A percentile compares a stretch with the other conserved stretches of the same genome.
These are phyloP conservation scores for Daldinia grandis DNA, from an alignment of 495 filamentous ascomycete species.

Conservation along the genomic window DNA sequence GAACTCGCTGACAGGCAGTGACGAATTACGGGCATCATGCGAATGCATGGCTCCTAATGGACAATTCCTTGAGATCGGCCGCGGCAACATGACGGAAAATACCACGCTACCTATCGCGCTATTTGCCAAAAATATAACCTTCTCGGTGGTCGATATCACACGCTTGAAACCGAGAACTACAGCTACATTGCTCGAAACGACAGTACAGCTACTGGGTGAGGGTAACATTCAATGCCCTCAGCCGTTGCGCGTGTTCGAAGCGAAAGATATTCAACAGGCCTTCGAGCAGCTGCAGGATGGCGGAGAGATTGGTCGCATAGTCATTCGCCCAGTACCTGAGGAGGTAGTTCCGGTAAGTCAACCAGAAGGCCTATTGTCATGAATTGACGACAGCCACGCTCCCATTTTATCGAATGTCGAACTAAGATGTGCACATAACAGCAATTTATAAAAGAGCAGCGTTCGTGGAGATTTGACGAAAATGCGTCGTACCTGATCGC, in stretches of 20 bases:
- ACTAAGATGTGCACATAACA: neutral
- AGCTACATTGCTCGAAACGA: neutral
- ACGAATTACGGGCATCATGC: constrained; percentile 9
- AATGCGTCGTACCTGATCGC: constrained; percentile 12
- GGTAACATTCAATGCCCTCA: constrained; percentile 9
- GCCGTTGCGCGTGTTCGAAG: neutral
- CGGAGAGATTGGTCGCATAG: constrained; percentile 2
- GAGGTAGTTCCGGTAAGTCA: constrained; percentile 8
- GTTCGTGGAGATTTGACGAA: constrained; percentile 7
- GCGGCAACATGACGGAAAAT: neutral
- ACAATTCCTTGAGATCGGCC: constrained; percentile 11
- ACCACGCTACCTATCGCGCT: constrained; percentile 7
- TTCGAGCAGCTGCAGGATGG: constrained; percentile 10
- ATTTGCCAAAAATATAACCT: constrained; percentile 5
- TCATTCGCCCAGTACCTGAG: constrained; percentile 2
- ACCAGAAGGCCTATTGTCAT: neutral
- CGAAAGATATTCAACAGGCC: neutral
- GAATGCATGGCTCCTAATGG: constrained; percentile 8
- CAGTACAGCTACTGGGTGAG: constrained; percentile 3
- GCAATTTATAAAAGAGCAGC: constrained; percentile 13
- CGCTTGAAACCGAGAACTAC: neutral
- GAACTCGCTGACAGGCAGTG: neutral
- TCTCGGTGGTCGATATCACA: constrained; percentile 9
- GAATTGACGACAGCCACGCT: neutral
- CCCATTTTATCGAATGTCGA: neutral